These are phyloP conservation scores for Balamuthia mandrillaris DNA, from an alignment of 208 protist species.

Conservation along the genomic window DNA sequence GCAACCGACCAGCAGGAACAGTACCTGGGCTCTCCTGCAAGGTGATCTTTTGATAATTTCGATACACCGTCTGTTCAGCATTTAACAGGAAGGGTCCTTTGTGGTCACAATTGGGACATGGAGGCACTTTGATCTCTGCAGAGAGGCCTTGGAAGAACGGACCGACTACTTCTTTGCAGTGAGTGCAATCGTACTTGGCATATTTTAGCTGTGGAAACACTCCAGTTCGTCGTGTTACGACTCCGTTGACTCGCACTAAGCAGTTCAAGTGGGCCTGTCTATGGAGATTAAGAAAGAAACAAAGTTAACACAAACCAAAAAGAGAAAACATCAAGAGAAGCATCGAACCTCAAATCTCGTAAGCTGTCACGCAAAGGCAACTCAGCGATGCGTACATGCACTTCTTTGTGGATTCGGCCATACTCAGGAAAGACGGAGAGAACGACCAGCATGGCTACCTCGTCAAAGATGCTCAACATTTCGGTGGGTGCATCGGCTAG, in stretches of 20 bases:
- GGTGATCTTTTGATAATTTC: slow-evolving; percentile 97
- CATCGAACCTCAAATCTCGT: slow-evolving; percentile 87
- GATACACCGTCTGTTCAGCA: slow-evolving; percentile 92
- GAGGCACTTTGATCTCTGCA: slow-evolving; percentile 41
- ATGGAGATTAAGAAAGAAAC: neutral
- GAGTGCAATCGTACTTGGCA: slow-evolving; percentile 93
- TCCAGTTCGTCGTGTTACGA: slow-evolving; percentile 94
- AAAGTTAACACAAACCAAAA: neutral
- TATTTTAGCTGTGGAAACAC: slow-evolving; percentile 96
- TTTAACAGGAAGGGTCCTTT: slow-evolving; percentile 92
- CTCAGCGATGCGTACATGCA: slow-evolving; percentile 95
- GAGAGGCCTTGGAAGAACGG: slow-evolving; percentile 44
- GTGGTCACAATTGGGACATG: slow-evolving; percentile 66
- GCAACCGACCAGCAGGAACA: slow-evolving; percentile 93
- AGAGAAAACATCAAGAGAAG: neutral
- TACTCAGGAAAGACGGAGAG: slow-evolving; percentile 89
- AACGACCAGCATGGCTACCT: slow-evolving; percentile 83
- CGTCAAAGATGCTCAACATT: slow-evolving; percentile 96
- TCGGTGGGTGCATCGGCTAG: slow-evolving; percentile 91
- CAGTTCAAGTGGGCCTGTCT: slow-evolving; percentile 90
- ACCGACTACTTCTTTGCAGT: slow-evolving; percentile 76
- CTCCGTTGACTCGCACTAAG: slow-evolving; percentile 93
- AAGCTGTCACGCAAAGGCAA: slow-evolving; percentile 93
- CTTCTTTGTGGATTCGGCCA: slow-evolving; percentile 78
- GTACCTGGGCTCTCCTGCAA: slow-evolving; percentile 97